Conservation (phyloP, 306 rosid species). For the Rubus parviflorus region DNA sequence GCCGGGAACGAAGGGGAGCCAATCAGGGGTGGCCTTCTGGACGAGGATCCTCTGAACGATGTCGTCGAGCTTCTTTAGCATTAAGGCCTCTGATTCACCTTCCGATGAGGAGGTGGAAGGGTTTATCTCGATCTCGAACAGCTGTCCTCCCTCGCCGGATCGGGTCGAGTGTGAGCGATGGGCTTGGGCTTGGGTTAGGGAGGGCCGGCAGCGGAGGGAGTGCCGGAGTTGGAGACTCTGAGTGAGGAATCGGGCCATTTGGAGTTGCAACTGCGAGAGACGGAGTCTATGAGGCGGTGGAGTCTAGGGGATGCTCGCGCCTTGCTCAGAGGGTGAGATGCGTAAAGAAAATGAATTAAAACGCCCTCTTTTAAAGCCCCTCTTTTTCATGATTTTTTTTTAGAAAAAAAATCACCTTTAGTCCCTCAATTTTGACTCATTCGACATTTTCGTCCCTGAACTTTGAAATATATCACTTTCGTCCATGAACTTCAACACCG, state of each 20-base stretch:
- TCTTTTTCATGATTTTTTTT: too few relatives aligned
- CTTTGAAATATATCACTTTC: too few relatives aligned
- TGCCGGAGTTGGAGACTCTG: conserved; percentile 24
- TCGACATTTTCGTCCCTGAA: too few relatives aligned
- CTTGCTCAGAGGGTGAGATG: too few relatives aligned
- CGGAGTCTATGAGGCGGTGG: background rate
- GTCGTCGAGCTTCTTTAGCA: conserved; percentile 63
- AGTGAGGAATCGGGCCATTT: conserved; percentile 48
- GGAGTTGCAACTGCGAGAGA: background rate
- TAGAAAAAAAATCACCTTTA: too few relatives aligned
- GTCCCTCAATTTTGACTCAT: too few relatives aligned
- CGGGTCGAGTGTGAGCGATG: conserved; percentile 38
- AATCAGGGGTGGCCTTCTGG: conserved; percentile 62
- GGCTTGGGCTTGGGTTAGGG: background rate
- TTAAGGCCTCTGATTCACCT: conserved; percentile 42
- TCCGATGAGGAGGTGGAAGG: conserved; percentile 29
- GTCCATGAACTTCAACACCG: too few relatives aligned
- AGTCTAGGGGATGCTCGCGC: too few relatives aligned
- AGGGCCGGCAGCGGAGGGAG: conserved; percentile 10
- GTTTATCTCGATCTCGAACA: conserved; percentile 52
- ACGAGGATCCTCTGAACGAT: conserved; percentile 58
- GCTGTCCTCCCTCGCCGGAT: conserved; percentile 29
- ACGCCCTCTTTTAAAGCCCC: too few relatives aligned
- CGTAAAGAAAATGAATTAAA: too few relatives aligned
- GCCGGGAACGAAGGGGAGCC: conserved; percentile 87